A percentile compares a stretch with the other conserved stretches of the same genome.
These are phyloP conservation scores for Termitomyces sp. DNA, from an alignment of 1,284 basidiomycete genomes.

Conservation along the genomic window DNA sequence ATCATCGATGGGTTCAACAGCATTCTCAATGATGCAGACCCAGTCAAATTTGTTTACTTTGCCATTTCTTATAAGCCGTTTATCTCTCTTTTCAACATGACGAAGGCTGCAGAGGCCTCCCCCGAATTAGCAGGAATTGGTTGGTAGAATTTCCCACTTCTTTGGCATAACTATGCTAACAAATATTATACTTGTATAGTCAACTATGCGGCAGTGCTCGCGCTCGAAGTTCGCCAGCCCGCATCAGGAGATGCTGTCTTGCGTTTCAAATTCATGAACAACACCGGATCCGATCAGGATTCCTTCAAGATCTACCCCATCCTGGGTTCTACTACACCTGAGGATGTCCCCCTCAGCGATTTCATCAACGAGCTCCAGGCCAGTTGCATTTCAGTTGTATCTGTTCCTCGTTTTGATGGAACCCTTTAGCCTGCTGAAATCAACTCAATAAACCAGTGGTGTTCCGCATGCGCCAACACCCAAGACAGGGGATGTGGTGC, in stretches of 20 bases:
- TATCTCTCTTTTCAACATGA: slow-evolving; percentile 78
- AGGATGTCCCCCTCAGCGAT: slow-evolving; percentile 50
- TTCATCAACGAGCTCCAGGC: slow-evolving; percentile 53
- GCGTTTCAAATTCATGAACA: slow-evolving; percentile 78
- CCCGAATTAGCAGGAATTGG: slow-evolving; percentile 63
- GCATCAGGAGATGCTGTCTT: slow-evolving; percentile 48
- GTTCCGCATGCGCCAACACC: slow-evolving; percentile 50
- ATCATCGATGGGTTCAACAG: slow-evolving; percentile 56
- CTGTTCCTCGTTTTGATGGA: background rate
- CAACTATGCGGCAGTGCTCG: slow-evolving; percentile 67
- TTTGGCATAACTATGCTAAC: background rate
- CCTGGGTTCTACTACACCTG: slow-evolving; percentile 32
- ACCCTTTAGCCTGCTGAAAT: slow-evolving; percentile 40
- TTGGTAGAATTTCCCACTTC: slow-evolving; percentile 25
- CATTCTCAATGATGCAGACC: slow-evolving; percentile 56
- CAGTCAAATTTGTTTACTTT: slow-evolving; percentile 61
- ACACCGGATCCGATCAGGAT: slow-evolving; percentile 42
- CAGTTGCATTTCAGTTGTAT: background rate
- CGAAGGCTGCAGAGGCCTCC: slow-evolving; percentile 46
- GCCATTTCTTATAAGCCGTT: slow-evolving; percentile 81
- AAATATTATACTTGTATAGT: slow-evolving; percentile 36
- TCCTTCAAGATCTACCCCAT: slow-evolving; percentile 54
- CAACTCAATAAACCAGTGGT: slow-evolving; percentile 56
- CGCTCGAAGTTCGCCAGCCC: slow-evolving; percentile 64
- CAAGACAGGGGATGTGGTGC: slow-evolving; percentile 53